Evolutionary conservation across 306 rosid genomes (phyloP).

Genomic region (Quercus dentata): DNA sequence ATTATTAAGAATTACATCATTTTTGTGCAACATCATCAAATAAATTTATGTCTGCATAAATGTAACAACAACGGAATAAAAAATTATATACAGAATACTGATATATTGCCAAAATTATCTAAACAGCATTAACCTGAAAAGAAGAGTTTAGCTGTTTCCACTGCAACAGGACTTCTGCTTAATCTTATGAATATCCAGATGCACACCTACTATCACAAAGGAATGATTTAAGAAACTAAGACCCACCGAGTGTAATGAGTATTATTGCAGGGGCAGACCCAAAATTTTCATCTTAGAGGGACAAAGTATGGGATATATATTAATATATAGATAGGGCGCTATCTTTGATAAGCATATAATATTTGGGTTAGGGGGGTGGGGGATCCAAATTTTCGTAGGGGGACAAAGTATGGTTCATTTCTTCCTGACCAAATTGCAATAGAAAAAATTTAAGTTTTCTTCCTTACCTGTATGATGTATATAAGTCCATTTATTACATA

Average conservation of each 20-base stretch:
- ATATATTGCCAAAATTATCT: background rate
- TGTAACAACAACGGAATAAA: background rate
- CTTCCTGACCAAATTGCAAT: constrained; percentile 4
- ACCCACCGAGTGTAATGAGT: background rate
- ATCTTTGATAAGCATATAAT: too few species aligned
- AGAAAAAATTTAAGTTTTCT: constrained; percentile 1
- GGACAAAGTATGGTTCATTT: background rate
- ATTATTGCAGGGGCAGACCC: background rate
- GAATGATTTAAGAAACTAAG: constrained; percentile 16
- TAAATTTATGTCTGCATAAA: background rate
- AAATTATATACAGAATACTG: background rate
- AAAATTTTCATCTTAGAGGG: too few species aligned
- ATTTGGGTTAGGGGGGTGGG: too few species aligned
- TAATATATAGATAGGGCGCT: too few species aligned
- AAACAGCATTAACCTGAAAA: constrained; percentile 52
- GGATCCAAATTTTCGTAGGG: too few species aligned
- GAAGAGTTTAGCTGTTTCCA: constrained; percentile 56
- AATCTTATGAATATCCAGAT: constrained; percentile 57
- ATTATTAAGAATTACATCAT: background rate
- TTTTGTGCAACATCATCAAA: background rate
- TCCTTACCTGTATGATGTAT: constrained; percentile 54
- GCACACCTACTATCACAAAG: constrained; percentile 39
- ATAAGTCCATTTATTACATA: constrained; percentile 54
- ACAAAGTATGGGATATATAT: too few species aligned
- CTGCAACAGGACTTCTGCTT: constrained; percentile 34